Percentiles rank a stretch among this genome's conserved stretches.
Evolutionary conservation across 164 flowering plant genomes (phyloP).

Genomic region (Litsea cubeba): DNA sequence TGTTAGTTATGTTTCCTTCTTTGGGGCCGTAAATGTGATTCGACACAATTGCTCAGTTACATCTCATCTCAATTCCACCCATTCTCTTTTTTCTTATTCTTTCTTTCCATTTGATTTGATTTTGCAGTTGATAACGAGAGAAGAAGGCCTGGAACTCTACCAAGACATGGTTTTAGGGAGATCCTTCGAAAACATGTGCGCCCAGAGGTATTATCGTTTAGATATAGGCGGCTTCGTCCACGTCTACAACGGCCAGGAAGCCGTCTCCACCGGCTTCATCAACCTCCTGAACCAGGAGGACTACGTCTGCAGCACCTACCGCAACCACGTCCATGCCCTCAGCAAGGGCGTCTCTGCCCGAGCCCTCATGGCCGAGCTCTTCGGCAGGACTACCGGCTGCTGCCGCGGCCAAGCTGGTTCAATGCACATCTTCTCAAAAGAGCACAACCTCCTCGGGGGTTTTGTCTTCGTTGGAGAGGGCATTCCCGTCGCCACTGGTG

Average conservation of each 20-base stretch:
- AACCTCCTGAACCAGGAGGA: slow-evolving; percentile 70
- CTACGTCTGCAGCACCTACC: slow-evolving; percentile 72
- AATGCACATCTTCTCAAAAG: slow-evolving; percentile 96
- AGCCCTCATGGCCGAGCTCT: slow-evolving; percentile 87
- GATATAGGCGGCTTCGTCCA: slow-evolving; percentile 96
- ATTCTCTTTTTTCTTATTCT: no score
- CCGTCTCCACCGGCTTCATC: slow-evolving; percentile 91
- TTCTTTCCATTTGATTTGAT: background rate
- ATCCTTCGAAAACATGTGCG: slow-evolving; percentile 91
- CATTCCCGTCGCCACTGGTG: slow-evolving; percentile 90
- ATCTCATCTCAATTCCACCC: background rate
- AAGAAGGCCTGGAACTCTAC: slow-evolving; percentile 70
- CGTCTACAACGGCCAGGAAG: slow-evolving; percentile 89
- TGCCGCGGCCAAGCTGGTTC: slow-evolving; percentile 97
- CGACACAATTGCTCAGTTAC: background rate
- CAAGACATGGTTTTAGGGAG: slow-evolving; percentile 90
- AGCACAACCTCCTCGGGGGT: slow-evolving; percentile 84
- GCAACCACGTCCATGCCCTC: slow-evolving; percentile 88
- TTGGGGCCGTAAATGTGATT: no score
- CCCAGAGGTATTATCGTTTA: slow-evolving; percentile 90
- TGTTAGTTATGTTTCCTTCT: slow-evolving; percentile 13
- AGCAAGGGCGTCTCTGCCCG: slow-evolving; percentile 89
- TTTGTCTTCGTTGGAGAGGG: slow-evolving; percentile 97
- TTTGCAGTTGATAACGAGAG: slow-evolving; percentile 63
- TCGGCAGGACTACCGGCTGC: slow-evolving; percentile 84